Percentiles rank a stretch among this genome's conserved stretches.
Conservation (phyloP, 2,329 filamentous ascomycete genomes). For the Ophiostoma ips region DNA sequence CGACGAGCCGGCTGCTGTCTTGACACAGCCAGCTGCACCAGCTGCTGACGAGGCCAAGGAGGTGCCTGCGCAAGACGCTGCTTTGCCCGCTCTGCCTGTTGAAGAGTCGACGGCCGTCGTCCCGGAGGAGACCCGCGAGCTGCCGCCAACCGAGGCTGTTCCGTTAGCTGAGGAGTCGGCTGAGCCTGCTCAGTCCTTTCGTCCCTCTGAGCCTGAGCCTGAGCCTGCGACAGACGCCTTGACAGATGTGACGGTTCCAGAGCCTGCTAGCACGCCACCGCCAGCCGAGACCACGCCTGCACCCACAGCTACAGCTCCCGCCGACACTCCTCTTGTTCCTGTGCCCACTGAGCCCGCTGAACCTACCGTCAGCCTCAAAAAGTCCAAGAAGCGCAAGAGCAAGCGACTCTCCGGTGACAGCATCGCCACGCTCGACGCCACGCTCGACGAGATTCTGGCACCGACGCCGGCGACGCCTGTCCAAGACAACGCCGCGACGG, state of each 20-base stretch:
- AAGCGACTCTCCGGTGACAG: not conserved
- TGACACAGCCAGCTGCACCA: too few relatives aligned
- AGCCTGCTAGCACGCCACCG: too few relatives aligned
- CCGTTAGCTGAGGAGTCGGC: not conserved
- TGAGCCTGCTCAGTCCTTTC: too few relatives aligned
- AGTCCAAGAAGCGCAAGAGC: slow-evolving; percentile 1
- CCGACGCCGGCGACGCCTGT: too few relatives aligned
- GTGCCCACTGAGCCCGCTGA: not conserved
- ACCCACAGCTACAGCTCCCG: not conserved
- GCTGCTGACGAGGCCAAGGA: too few relatives aligned
- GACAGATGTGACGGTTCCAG: too few relatives aligned
- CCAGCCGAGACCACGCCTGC: too few relatives aligned
- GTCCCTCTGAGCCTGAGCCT: too few relatives aligned
- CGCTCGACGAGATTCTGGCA: not conserved
- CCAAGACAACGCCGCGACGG: not conserved
- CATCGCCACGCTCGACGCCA: not conserved
- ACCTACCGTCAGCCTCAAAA: not conserved
- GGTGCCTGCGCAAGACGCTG: too few relatives aligned
- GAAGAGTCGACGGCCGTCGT: too few relatives aligned
- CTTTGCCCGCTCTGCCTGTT: too few relatives aligned
- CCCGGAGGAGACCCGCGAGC: not conserved
- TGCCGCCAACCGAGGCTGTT: not conserved
- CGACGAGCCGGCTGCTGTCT: not conserved
- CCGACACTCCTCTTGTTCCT: not conserved
- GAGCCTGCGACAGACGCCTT: too few relatives aligned